Base-by-base conservation (phyloP, 2,329 filamentous ascomycete genomes). In the Domatiomyces globalis region DNA sequence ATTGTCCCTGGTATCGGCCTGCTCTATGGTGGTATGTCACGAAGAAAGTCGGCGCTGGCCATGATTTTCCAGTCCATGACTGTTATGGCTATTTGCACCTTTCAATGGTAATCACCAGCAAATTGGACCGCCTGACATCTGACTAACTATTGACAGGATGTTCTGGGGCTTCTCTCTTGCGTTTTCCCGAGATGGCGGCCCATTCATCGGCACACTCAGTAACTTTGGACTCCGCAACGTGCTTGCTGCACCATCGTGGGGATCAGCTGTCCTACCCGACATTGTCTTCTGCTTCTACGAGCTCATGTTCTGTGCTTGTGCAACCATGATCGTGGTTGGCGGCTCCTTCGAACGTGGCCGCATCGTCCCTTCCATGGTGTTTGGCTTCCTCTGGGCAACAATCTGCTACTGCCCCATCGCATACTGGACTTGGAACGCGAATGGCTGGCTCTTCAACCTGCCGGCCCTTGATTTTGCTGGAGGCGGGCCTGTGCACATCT, bases 381-480 rank as follows among this genome's bases (percentile, higher is more conserved):
- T 85, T 69, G 80, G 81, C 61, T 83, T 85, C 66, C 72, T 82
- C 64, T 85, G 81, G 81, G 71, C 79, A 15, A 84, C 81, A 43
- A 73, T 85, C 56, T 80, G 85, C 53, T 85, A 85, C 68, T 80
- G 83, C 60, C 46, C 46, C n/a, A 76, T 87, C 54, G 84, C 83
- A 45, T 84, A 84, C 68, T 85, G 83, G 77, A 85, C 84, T 39
- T 87, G 83, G 84, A 86, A 85, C 66, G 68, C 72, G 48, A 80
- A 79, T 55, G 83, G 83, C 44, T 87, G 83, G 81, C 73, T 84
- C 29, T 81, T 74, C 66, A 75, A 77, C 19, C 74, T 86, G 42
- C 81, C 81, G 45, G 77, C 80, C 18, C 77, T 85, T 59, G 83
- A 87, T 66, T 87, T 85, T 61, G 83, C 84, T 27, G 84, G 84